Evolutionary conservation across 169 alveolate species (phyloP).

Genomic region (Eimeria falciformis): DNA sequence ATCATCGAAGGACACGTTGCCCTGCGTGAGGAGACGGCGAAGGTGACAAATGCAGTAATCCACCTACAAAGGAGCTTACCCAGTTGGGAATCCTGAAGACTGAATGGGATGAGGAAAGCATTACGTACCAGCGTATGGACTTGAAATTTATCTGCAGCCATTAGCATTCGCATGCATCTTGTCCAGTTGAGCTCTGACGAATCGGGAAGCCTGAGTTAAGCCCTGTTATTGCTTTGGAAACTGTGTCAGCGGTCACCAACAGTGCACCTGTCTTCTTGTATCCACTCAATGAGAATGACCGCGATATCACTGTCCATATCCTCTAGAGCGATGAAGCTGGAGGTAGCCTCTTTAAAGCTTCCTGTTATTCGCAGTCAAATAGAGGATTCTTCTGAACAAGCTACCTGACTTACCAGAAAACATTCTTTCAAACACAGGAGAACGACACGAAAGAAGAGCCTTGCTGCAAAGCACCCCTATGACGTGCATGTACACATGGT

Average conservation of each 20-base stretch:
- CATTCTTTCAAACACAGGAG: slow-evolving; percentile 77
- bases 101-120: background rate
- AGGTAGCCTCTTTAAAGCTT: slow-evolving; percentile 73
- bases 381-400: background rate
- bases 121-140: slow-evolving; percentile 65
- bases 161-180: slow-evolving; percentile 57
- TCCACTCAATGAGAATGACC: slow-evolving; percentile 73
- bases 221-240: background rate
- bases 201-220: slow-evolving; percentile 63
- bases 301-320: slow-evolving; percentile 75
- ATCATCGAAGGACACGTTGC: slow-evolving; percentile 70
- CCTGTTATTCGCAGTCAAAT: slow-evolving; percentile 29
- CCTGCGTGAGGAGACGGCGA: slow-evolving; percentile 76
- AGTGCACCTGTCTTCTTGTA: slow-evolving; percentile 74
- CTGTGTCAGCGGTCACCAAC: background rate
- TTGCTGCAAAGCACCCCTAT: slow-evolving; percentile 77
- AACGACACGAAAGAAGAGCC: slow-evolving; percentile 78
- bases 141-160: slow-evolving; percentile 77
- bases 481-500: slow-evolving; percentile 1
- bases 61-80: slow-evolving; percentile 20
- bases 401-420: slow-evolving; percentile 31
- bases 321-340: slow-evolving; percentile 60
- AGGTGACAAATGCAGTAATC: slow-evolving; percentile 76
- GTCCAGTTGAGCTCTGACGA: slow-evolving; percentile 73
- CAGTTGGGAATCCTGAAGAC: too few species aligned